A percentile compares a stretch with the other conserved stretches of the same genome.
Evolutionary conservation across 2,329 filamentous ascomycete genomes (phyloP).

Genomic region (Fusarium tjaetaba): DNA sequence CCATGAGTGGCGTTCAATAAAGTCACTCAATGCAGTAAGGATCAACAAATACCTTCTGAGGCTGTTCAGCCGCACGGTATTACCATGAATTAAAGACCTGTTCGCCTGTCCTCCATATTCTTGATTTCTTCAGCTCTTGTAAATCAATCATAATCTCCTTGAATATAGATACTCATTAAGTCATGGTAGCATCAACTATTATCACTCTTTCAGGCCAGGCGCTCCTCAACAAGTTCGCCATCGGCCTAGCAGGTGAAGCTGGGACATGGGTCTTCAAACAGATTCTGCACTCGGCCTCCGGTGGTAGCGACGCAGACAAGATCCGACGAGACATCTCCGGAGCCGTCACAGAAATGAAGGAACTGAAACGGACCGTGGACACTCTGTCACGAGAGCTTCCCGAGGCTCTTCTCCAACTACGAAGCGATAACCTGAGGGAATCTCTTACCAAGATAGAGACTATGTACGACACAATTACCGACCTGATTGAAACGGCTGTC

Average conservation of each 20-base stretch:
- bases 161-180: accelerated
- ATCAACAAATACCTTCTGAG: not conserved
- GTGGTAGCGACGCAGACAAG: not conserved
- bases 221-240: not conserved
- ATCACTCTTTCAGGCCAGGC: not conserved
- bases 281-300: not conserved
- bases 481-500: not conserved
- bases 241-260: not conserved
- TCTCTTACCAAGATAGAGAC: not conserved
- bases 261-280: not conserved
- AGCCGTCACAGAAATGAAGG: not conserved
- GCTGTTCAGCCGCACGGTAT: not conserved
- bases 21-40: not conserved
- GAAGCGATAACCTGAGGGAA: not conserved
- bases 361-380: not conserved
- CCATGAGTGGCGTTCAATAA: not conserved
- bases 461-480: not conserved
- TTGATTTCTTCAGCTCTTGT: not conserved
- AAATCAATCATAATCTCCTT: not conserved
- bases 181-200: not conserved
- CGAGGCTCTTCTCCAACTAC: not conserved
- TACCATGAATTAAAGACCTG: not conserved
- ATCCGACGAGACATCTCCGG: not conserved
- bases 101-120: not conserved
- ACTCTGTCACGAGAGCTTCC: not conserved